phyloP scores from a whole-genome alignment of 2,329 filamentous ascomycete species.

The Fusarium albosuccineum region DNA sequence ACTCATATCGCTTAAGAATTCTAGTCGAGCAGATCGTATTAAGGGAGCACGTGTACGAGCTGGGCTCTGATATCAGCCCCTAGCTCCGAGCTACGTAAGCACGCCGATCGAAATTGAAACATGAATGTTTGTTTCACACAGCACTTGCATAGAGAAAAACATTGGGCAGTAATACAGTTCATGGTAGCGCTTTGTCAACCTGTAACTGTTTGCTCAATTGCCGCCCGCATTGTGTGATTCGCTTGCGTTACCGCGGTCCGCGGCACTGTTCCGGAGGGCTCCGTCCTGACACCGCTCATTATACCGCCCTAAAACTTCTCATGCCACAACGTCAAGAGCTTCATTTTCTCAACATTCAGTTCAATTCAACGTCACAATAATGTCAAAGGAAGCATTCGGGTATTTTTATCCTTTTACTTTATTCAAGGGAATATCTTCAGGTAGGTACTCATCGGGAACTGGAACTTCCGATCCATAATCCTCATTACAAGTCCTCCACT shows the following conservation, averaged over 20 bases:
- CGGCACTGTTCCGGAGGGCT: not conserved
- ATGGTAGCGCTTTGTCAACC: not conserved
- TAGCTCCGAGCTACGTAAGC: too few species aligned
- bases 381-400: constrained; percentile 39
- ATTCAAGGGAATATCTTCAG: constrained; percentile 27
- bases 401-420: constrained; percentile 35
- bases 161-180: not conserved
- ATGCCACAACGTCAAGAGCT: not conserved
- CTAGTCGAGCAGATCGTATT: too few species aligned
- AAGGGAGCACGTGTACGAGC: too few species aligned
- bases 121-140: not conserved
- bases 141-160: not conserved
- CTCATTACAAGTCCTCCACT: constrained; percentile 9
- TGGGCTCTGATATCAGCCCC: too few species aligned
- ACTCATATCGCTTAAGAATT: too few species aligned
- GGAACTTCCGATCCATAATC: constrained; percentile 26
- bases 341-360: not conserved
- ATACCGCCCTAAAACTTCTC: not conserved
- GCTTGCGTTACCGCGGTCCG: not conserved
- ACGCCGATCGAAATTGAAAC: not conserved
- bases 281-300: not conserved
- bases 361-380: not conserved
- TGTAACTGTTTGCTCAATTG: not conserved
- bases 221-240: not conserved
- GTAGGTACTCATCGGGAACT: constrained; percentile 20